Evolutionary conservation across 148 eudicot species (phyloP).

Genomic region (Amaranthus cruentus): DNA sequence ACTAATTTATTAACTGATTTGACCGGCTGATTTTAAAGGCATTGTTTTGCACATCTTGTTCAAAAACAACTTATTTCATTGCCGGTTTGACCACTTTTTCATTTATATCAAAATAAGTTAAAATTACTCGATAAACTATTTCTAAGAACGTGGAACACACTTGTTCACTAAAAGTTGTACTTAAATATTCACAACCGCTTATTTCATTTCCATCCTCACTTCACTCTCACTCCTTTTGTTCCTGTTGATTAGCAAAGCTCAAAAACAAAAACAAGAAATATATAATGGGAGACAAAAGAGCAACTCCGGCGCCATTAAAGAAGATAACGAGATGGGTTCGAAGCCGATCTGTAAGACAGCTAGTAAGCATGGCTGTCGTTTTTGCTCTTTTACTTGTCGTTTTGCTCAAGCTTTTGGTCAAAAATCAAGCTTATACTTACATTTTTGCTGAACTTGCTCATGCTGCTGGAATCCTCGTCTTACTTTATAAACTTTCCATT

Average conservation of each 20-base stretch:
- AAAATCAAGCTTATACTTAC: constrained; percentile 40
- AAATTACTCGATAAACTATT: no score
- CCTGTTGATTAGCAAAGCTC: background rate
- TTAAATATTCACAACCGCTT: background rate
- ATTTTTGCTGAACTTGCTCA: constrained; percentile 57
- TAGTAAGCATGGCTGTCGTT: constrained; percentile 33
- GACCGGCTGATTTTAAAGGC: no score
- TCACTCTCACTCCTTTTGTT: background rate
- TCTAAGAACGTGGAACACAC: no score
- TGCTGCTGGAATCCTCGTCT: constrained; percentile 51
- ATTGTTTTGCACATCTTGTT: no score
- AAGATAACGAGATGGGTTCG: constrained; percentile 53
- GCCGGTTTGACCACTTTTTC: no score
- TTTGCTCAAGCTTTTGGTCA: constrained; percentile 35
- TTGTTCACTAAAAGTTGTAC: no score
- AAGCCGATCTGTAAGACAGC: constrained; percentile 46
- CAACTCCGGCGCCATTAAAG: constrained; percentile 37
- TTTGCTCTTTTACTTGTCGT: constrained; percentile 30
- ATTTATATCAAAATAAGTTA: no score
- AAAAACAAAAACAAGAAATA: background rate
- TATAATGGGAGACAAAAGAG: constrained; percentile 56
- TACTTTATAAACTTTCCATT: constrained; percentile 65
- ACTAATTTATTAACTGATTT: no score
- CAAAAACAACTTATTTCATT: no score
- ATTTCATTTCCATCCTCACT: background rate